Base-by-base conservation (phyloP, 371 early-diverging fungal genomes). In the Mortierella sp. region DNA sequence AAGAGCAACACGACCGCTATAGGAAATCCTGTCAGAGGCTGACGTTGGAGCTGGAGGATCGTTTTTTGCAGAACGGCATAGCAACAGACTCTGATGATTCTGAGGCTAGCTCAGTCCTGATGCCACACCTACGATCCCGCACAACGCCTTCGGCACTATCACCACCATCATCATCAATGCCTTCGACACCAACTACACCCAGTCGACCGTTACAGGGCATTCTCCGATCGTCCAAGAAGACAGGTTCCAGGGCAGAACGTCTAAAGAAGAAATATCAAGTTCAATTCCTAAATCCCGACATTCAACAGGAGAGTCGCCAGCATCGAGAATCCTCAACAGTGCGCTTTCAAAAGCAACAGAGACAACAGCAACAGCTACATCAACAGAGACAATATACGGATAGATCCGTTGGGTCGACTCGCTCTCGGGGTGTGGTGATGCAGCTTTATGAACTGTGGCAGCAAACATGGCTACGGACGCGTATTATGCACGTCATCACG, bases 371-470 rank as follows among this genome's bases (percentile, higher is more conserved):
- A 9, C 56, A 47, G 12, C 52, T 51, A 31, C 52, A 27, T 3
- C 19, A 23, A 23, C 48, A 49, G 42, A 50, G 48, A 15, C 63
- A 70, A 46, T 61, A 62, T 53, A 73, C 67, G 47, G 55, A 60
- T 30, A 56, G 65, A 23, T 60, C 61, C 28, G 72, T 69, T 39
- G 72, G 66, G n/a, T 56, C 66, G n/a, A 72, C 46, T 14, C 56
- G 62, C 5, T 72, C 72, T 30, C 56, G 50, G 17, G 52, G 67
- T 4, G 53, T 63, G 2, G 19, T 68, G 9, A 11, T 73, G 17
- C 75, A 73, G 15, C 57, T 73, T 11, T 73, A 73, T 17, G 68
- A 59, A 5, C 64, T 73, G n/a, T 73, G 75, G 75, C 68, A 68
- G 24, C 68, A 73, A 15, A 73, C 75, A 4, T 64, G 68, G 68